These are phyloP conservation scores for Teunomyces lycoperdinae DNA, from an alignment of 805 yeast species.

Conservation along the genomic window DNA sequence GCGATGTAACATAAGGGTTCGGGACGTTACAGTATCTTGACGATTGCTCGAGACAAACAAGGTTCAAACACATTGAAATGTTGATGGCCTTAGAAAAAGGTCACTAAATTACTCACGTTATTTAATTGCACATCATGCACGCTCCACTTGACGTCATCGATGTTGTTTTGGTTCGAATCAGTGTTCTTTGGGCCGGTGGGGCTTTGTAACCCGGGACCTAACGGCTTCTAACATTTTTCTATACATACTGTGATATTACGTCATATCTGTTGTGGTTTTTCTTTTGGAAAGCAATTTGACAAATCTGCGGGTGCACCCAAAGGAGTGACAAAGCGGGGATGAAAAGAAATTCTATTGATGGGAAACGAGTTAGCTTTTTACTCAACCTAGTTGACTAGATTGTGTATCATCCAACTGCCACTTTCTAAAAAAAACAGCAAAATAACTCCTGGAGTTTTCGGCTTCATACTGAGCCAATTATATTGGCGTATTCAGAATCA, in stretches of 20 bases:
- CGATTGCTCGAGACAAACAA: too few species aligned
- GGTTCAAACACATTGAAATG: too few species aligned
- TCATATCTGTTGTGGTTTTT: not conserved
- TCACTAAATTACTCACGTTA: not conserved
- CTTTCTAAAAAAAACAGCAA: too few species aligned
- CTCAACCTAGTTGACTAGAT: too few species aligned
- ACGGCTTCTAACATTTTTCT: not conserved
- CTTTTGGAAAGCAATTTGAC: not conserved
- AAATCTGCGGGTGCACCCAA: not conserved
- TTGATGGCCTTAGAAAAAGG: not conserved
- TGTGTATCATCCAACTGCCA: too few species aligned
- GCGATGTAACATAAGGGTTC: too few species aligned
- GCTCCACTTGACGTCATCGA: not conserved
- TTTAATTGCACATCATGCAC: not conserved
- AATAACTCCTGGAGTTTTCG: too few species aligned
- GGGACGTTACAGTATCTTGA: too few species aligned
- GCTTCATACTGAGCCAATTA: too few species aligned
- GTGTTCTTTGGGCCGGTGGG: too few species aligned
- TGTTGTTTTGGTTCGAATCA: not conserved
- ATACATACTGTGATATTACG: not conserved
- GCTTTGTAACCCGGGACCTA: too few species aligned
- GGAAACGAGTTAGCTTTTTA: too few species aligned
- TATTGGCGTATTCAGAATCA: not conserved
- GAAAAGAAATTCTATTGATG: not conserved
- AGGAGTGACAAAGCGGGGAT: not conserved